phyloP scores from a whole-genome alignment of 305 asterid genomes.

The Fraxinus sp. region DNA sequence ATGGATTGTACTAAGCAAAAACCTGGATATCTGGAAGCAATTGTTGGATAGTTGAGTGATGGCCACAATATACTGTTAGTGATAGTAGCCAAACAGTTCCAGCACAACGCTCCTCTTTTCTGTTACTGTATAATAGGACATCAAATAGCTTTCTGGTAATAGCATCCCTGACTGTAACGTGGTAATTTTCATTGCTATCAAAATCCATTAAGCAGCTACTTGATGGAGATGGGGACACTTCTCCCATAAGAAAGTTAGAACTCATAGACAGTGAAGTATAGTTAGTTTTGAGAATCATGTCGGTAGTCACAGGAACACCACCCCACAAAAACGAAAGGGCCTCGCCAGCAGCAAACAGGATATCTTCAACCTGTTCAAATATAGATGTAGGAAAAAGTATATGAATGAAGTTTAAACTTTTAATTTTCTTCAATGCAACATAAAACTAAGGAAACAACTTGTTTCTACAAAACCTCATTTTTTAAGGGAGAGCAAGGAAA shows the following conservation, averaged over 20 bases:
- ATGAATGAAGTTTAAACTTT: slow-evolving; percentile 16
- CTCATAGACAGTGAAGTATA: slow-evolving; percentile 84
- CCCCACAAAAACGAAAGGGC: slow-evolving; percentile 99
- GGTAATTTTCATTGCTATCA: slow-evolving; percentile 60
- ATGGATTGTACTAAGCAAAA: slow-evolving; percentile 26
- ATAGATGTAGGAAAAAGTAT: slow-evolving; percentile 23
- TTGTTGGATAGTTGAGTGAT: slow-evolving; percentile 68
- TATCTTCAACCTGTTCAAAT: slow-evolving; percentile 78
- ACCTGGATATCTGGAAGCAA: slow-evolving; percentile 99
- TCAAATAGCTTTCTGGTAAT: slow-evolving; percentile 89
- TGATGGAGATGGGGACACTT: slow-evolving; percentile 54
- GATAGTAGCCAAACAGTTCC: slow-evolving; percentile 98
- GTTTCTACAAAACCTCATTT: slow-evolving; percentile 4
- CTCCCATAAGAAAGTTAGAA: slow-evolving; percentile 93
- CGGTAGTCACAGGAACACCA: slow-evolving; percentile 90
- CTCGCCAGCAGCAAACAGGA: slow-evolving; percentile 98
- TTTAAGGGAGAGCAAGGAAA: not conserved
- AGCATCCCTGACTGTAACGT: slow-evolving; percentile 69
- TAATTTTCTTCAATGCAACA: slow-evolving; percentile 13
- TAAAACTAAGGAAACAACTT: slow-evolving; percentile 10
- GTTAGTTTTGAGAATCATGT: slow-evolving; percentile 81
- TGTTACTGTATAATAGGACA: slow-evolving; percentile 79
- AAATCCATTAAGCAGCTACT: slow-evolving; percentile 42
- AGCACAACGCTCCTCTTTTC: slow-evolving; percentile 98
- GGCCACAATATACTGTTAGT: slow-evolving; percentile 90